Evolutionary conservation across 1,284 basidiomycete genomes (phyloP), one percentile per base, ranked within the genome.

Genomic region (Vanrija humicola): DNA sequence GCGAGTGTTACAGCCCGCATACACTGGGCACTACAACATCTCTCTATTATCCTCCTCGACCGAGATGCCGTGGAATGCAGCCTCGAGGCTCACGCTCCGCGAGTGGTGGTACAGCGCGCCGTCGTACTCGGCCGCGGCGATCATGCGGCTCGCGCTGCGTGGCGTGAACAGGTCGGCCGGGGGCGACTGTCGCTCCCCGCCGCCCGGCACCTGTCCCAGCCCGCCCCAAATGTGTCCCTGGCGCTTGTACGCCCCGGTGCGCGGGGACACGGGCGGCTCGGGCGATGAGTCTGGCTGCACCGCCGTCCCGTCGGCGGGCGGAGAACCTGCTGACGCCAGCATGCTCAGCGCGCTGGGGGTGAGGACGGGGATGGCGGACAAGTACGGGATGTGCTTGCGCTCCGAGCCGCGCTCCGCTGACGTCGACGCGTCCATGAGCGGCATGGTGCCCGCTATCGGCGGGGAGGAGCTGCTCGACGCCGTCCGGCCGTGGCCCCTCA

Each of bases 261-360:
- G 21, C 6, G 49, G 39, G 1, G 49, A 42, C 16, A 21, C 8
- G 12, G 38, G 49, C 43, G 45, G 15, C 63, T 62, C 50, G 47
- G 64, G 66, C 63, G 61, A 64, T 1, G 21, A 23, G 21, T 66
- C 65, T 50, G 67, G 64, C 28, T 58, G 52, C 46, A 66, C 64
- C 46, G 69, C 67, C n/a, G 66, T 65, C 26, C 68, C 54, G 46
- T 65, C 64, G 34, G 34, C 9, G 10, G 34, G 34, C 34, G 14
- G 34, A 12, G 34, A 12, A 16, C 69, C 68, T 5, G 64, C 60
- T 5, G 34, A 34, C 9, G 34, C 34, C 4, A 34, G 34, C 34
- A 34, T 34, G 34, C 34, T 34, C 44, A 26, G n/a, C 44, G 26
- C 28, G 18, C 21, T 10, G 14, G 34, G 34, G 2, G 34, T 8